phyloP scores from a whole-genome alignment of 169 alveolate genomes.

The Cryptosporidium ubiquitum region DNA sequence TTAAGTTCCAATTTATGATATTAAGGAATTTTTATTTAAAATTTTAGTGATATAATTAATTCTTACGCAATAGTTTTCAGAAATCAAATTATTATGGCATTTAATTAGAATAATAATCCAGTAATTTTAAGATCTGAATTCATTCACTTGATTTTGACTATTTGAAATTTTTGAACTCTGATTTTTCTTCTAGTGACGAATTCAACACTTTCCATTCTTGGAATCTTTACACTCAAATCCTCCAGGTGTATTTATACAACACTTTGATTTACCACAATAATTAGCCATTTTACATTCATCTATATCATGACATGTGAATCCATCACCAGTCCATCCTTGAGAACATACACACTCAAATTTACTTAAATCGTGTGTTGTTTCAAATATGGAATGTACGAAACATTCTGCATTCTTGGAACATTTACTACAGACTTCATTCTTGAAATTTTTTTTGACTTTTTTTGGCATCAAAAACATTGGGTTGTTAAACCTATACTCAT shows the following conservation, averaged over 20 bases:
- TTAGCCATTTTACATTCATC: slow-evolving; percentile 44
- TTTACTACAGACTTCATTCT: slow-evolving; percentile 38
- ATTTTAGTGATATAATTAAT: no score
- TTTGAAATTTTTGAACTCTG: background rate
- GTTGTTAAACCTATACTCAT: slow-evolving; percentile 50
- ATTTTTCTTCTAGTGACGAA: background rate
- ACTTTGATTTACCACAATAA: slow-evolving; percentile 29
- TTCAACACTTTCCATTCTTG: background rate
- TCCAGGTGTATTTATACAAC: slow-evolving; percentile 65
- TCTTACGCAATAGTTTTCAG: background rate
- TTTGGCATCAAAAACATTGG: slow-evolving; percentile 52
- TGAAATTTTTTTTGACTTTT: slow-evolving; percentile 6
- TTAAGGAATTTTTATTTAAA: no score
- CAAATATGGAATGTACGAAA: slow-evolving; percentile 24
- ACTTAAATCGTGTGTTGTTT: slow-evolving; percentile 39
- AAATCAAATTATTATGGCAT: no score
- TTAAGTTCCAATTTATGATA: background rate
- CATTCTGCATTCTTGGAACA: slow-evolving; percentile 64
- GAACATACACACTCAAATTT: slow-evolving; percentile 73
- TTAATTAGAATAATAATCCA: no score
- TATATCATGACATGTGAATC: slow-evolving; percentile 37
- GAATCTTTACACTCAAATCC: slow-evolving; percentile 57
- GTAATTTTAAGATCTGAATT: background rate
- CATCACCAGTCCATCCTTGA: slow-evolving; percentile 58
- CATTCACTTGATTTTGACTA: no score